Evolutionary conservation across 345 rosid genomes (phyloP), one percentile per base, ranked within the genome.

Genomic region (Gossypium rotundifolium): DNA sequence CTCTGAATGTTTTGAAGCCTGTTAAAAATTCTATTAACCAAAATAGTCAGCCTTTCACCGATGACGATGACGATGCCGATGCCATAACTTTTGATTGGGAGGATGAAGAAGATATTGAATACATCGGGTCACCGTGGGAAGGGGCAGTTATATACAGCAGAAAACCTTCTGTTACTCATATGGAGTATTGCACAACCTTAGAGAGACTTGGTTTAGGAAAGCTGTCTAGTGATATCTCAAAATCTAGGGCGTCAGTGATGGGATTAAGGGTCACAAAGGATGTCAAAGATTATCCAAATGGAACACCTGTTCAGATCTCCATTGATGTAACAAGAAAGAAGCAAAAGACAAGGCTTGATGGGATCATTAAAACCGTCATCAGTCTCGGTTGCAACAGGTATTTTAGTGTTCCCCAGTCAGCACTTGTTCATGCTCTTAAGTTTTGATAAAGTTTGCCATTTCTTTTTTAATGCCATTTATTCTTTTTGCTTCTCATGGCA

Each of bases 291-390:
- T 90, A 80, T 85, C 96, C 92, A 1, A 79, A 80, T 13, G 99
- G 98, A 68, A 94, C 98, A 8, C 98, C 99, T 13, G 98, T 94
- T 82, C 98, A 86, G 81, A 75, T 94, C 74, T 92, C 99, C 7
- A 76, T 94, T 12, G 99, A 94, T 69, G 89, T 91, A 63, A 85
- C 88, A 29, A 87, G 88, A 85, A 92, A 87, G 87, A 89, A 85
- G 87, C 79, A 79, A 76, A 91, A 82, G 73, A 76, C 91, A 79
- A 91, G 98, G 88, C 97, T 95, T 2, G 98, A 92, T 79, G 99
- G 99, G 18, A 91, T 95, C 44, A 70, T 92, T 70, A 90, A 85
- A 83, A 89, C 95, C 75, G 98, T 94, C 70, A 75, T 92, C 74
- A 83, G 91, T 69, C 93, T 92, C 9, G 82, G 73, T 74, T 92